phyloP scores from a whole-genome alignment of 768 basidiomycete genomes.

The Trichaptum fuscoviolaceum region DNA sequence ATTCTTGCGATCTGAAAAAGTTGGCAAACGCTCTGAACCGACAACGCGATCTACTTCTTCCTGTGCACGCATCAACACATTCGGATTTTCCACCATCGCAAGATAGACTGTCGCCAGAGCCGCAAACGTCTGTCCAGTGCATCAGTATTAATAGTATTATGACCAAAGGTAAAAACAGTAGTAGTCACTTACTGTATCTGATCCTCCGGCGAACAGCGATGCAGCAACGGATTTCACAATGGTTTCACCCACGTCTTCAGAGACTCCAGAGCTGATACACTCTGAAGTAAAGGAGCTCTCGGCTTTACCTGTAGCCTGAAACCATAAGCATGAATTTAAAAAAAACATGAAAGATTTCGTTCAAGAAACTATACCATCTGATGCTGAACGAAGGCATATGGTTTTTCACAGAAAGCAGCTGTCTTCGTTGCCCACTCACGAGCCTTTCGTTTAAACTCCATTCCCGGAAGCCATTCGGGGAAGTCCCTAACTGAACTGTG shows the following conservation, averaged over 20 bases:
- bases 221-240: background rate
- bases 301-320: background rate
- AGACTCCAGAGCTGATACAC: background rate
- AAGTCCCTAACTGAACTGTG: background rate
- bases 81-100: constrained; percentile 33
- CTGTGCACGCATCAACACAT: constrained; percentile 15
- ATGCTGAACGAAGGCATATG: background rate
- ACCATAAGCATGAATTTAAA: background rate
- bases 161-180: background rate
- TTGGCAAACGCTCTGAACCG: background rate
- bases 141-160: background rate
- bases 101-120: constrained; percentile 31
- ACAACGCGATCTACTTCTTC: background rate
- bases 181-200: background rate
- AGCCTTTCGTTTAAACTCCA: background rate
- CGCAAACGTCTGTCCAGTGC: constrained; percentile 21
- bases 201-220: background rate
- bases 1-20: background rate
- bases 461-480: background rate
- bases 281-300: background rate
- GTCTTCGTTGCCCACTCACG: background rate
- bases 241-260: background rate
- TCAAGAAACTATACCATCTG: background rate
- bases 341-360: background rate
- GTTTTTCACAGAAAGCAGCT: background rate